Evolutionary conservation across 805 yeast genomes (phyloP).

Genomic region (Kuraishia molischiana): DNA sequence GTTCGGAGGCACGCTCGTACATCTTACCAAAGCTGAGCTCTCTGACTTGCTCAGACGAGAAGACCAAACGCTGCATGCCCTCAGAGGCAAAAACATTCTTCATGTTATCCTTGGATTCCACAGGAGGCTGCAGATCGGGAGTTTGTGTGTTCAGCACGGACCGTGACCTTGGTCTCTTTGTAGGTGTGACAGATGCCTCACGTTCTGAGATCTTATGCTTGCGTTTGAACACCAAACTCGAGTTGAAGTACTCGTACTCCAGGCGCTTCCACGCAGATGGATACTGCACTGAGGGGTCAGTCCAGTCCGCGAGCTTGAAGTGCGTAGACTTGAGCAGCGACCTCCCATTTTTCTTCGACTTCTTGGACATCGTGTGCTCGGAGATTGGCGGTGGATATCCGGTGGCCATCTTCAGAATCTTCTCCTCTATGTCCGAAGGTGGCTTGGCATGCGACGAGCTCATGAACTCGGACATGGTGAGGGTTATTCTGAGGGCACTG

Average conservation of each 20-base stretch:
- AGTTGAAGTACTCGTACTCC: conserved; percentile 39
- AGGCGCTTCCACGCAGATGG: conserved; percentile 51
- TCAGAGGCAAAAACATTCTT: conserved; percentile 15
- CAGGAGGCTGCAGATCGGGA: conserved; percentile 2
- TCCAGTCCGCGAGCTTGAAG: conserved; percentile 17
- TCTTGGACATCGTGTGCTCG: conserved; percentile 23
- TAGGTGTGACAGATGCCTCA: conserved; percentile 7
- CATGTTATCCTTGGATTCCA: conserved; percentile 1
- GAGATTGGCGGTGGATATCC: conserved; percentile 26
- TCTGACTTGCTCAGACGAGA: conserved; percentile 49
- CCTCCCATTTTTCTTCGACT: conserved; percentile 6
- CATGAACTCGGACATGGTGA: not conserved
- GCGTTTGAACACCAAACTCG: conserved; percentile 7
- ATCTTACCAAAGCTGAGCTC: conserved; percentile 50
- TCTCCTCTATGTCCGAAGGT: conserved; percentile 31
- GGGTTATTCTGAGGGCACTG: conserved; percentile 36
- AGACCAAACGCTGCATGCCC: conserved; percentile 39
- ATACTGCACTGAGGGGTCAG: conserved; percentile 20
- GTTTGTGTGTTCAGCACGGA: conserved; percentile 7
- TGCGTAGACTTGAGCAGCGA: conserved; percentile 7
- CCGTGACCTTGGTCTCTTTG: conserved; percentile 11
- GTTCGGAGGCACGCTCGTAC: conserved; percentile 46
- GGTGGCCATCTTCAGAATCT: conserved; percentile 39
- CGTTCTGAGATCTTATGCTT: conserved; percentile 10
- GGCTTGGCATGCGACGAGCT: conserved; percentile 6